Conservation (phyloP, 257 asterid species). For the Ehretia macrophylla region DNA sequence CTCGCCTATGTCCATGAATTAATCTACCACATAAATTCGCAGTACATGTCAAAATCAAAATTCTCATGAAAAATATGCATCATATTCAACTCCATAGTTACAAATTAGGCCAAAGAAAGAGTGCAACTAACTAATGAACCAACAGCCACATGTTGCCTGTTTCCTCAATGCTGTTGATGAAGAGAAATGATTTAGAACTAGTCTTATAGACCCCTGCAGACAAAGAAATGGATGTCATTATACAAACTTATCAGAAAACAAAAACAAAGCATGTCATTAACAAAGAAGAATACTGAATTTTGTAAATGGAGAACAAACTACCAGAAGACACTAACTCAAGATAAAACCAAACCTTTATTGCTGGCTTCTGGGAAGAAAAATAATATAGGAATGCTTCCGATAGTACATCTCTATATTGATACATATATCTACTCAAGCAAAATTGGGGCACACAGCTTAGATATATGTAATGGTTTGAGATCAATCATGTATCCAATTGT, state of each 20-base stretch:
- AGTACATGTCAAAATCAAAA: background rate
- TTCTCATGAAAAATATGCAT: no score
- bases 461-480: no score
- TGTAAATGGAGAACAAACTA: background rate
- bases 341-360: no score
- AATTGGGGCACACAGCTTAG: no score
- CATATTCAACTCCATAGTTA: background rate
- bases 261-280: background rate
- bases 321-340: background rate
- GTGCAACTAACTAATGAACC: background rate
- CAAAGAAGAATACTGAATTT: background rate
- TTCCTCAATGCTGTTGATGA: background rate
- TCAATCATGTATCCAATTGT: no score
- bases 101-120: background rate
- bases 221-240: background rate
- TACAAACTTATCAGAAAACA: background rate
- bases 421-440: no score
- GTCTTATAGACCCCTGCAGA: conserved; percentile 42
- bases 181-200: background rate
- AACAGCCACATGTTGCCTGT: no score
- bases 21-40: background rate
- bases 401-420: background rate
- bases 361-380: no score
- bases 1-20: no score
- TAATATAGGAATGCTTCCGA: no score